Evolutionary conservation across 805 yeast species (phyloP), one percentile per base, ranked within the genome.

Genomic region (Metschnikowia sp.): DNA sequence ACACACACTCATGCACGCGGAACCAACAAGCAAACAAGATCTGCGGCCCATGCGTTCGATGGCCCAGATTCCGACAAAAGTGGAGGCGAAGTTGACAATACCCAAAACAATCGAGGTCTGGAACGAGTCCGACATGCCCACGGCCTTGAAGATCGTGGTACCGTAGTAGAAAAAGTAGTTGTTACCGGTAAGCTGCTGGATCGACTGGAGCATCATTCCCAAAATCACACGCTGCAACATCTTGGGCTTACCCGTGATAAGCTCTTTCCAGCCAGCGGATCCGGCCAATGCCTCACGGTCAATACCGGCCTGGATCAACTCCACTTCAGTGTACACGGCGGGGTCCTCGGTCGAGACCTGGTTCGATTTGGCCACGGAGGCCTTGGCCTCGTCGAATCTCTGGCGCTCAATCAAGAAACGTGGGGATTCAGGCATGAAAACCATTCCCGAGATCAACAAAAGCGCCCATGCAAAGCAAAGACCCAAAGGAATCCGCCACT

Each of bases 401-500:
- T 67, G 70, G 51, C 68, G 69, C 63, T 76, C 81, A 51, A 80
- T 72, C 66, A 84, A 74, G 68, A 63, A 84, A 60, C 86, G 70
- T 52, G 89, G 86, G 32, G 87, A 81, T 68, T 84, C 90, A 32
- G 89, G 88, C 77, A 82, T 81, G 53, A 74, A 70, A 28, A 73
- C 51, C 81, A 77, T 76, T 61, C 80, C 83, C 31, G 60, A 51
- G 36, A 75, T 66, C 72, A 78, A 70, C 40, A 78, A 58, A 43
- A 68, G 57, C 58, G 81, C 78, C 76, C 77, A 76, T 4, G 63
- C 65, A 42, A 69, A 72, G 45, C 72, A 65, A 48, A 81, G 63
- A 36, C 79, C 81, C 57, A 83, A 69, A 44, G 88, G 88, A 52
- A 82, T 76, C 72, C 86, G 75, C 88, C 89, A 84, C 62, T 80